Percentiles rank a stretch among this genome's conserved stretches.
phyloP scores from a whole-genome alignment of 805 yeast species.

The Metschnikowia noctiluminum region DNA sequence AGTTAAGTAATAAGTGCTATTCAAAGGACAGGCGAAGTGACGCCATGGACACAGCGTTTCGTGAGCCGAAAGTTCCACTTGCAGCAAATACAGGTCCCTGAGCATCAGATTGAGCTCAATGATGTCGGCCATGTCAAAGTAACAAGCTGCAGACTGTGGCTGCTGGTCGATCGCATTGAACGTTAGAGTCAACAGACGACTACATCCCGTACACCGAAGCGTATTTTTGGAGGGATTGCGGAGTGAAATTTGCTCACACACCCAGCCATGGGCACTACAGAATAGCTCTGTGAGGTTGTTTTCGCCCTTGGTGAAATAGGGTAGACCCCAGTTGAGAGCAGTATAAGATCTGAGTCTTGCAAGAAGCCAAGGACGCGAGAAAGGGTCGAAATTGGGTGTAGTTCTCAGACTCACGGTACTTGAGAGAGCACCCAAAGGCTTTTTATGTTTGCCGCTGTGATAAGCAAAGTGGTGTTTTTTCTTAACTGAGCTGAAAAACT shows the following conservation, averaged over 20 bases:
- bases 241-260: constrained; percentile 33
- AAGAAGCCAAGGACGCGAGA: constrained; percentile 31
- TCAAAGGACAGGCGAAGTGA: constrained; percentile 30
- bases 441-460: constrained; percentile 27
- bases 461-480: constrained; percentile 35
- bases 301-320: constrained; percentile 14
- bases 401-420: constrained; percentile 9
- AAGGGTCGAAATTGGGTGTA: constrained; percentile 33
- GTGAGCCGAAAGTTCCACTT: constrained; percentile 28
- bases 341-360: constrained; percentile 43
- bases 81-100: constrained; percentile 24
- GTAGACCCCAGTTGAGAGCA: constrained; percentile 47
- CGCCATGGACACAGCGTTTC: constrained; percentile 35
- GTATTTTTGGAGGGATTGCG: constrained; percentile 26
- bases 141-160: constrained; percentile 12
- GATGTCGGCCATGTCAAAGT: constrained; percentile 21
- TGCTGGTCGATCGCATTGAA: constrained; percentile 21
- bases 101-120: constrained; percentile 24
- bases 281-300: constrained; percentile 40
- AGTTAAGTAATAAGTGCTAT: constrained; percentile 32
- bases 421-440: background rate
- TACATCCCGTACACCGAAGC: constrained; percentile 33
- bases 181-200: constrained; percentile 25
- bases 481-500: constrained; percentile 36
- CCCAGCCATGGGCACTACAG: constrained; percentile 55